Evolutionary conservation across 352 stramenopile species (phyloP), one percentile per base, ranked within the genome.

Genomic region (Phytophthora pini): DNA sequence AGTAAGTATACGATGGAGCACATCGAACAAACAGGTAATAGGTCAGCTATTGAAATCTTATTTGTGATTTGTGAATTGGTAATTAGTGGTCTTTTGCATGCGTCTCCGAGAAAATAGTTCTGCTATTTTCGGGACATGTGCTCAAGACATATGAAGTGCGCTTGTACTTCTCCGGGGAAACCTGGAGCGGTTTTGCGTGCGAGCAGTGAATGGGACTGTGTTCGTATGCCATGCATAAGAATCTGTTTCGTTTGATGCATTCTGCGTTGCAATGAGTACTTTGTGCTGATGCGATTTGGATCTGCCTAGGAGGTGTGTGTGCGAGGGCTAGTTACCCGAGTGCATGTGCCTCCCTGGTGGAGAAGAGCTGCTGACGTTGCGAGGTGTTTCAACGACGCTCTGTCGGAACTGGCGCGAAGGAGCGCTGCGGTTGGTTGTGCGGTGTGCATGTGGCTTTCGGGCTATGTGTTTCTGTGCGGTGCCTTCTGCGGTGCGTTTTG

Each of bases 171-270:
- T 27, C 24, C 27, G 29, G 46, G 46, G 36, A 17, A 41, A 40
- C 17, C 39, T 38, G 22, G 27, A 27, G 29, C n/a, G 29, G 45
- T 5, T 15, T 17, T 38, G 45, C 15, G 45, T 52, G 29, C 24
- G 26, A 26, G 13, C 27, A 11, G 45, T 26, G 10, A 24, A 39
- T 52, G 45, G 38, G 45, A 13, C 45, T 56, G 49, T 56, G 32
- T 56, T 56, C 49, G 26, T 56, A 56, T 56, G 49, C 49, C 29
- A 20, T 56, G 49, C 49, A 56, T 56, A 31, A 45, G 47, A 55
- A 55, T 44, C 34, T 15, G 47, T 55, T n/a, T 13, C 43, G 17
- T 17, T 17, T 17, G 17, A 17, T 17, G 17, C 17, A 17, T 17
- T 17, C 17, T 17, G 17, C 17, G 17, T 17, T 17, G 17, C 17